Evolutionary conservation across 805 yeast genomes (phyloP), one percentile per base, ranked within the genome.

Genomic region (Jamesozyma piceae): DNA sequence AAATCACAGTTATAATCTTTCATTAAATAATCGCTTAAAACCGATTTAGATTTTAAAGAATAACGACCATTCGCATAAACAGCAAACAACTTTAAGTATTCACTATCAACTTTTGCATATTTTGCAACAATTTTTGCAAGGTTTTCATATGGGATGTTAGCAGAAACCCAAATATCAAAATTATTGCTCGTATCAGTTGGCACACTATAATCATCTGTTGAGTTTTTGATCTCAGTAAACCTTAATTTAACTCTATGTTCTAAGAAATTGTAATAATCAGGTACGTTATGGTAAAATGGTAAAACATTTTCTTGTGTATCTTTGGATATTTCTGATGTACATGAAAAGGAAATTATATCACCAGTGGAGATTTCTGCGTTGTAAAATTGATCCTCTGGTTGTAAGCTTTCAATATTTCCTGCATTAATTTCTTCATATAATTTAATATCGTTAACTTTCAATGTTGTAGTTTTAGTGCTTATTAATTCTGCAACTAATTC

Each of bases 141-240:
- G 18, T 74, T 78, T 4, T 69, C 66, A 56, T 80, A 86, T 2
- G 71, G 52, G 35, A 78, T 78, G 38, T 69, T 65, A 3, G 79
- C 71, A 4, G 84, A 77, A 5, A 85, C 70, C 89, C 95, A 82
- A 30, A 87, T 58, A 37, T 78, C 79, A 47, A 79, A 71, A 2
- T 58, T 48, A 15, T 29, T 15, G 3, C 11, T 9, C 14, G 10
- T 35, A 6, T 34, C 33, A 13, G 35, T 37, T 4, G 13, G 24
- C 4, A 54, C 39, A n/a, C 52, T 58, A 42, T 55, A 61, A 20
- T 58, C 64, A 17, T 55, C 66, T 19, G 51, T 46, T 4, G 54
- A 43, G 21, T 52, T 48, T 10, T 43, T 44, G 1, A 50, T 47
- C 35, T 54, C 57, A 0, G 53, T 65, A 27, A 81, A 69, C n/a